Evolutionary conservation across 2,329 filamentous ascomycete species (phyloP).

Genomic region (Chaetomiaceae sp.): DNA sequence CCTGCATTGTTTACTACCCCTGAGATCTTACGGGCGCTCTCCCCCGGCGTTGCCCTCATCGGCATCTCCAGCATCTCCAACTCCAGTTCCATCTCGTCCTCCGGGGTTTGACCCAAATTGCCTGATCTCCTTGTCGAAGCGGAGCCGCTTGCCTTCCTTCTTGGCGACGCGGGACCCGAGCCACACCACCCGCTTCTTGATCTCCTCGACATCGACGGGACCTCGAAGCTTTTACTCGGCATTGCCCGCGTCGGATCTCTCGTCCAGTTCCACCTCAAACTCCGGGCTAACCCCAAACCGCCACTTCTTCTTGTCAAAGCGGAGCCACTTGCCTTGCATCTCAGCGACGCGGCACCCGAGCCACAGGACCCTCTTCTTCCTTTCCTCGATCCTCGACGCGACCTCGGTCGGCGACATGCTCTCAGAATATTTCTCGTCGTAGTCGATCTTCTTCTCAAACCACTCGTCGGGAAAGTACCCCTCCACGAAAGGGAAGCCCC

Average conservation of each 20-base stretch:
- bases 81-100: too few relatives aligned
- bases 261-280: conserved; percentile 34
- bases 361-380: conserved; percentile 55
- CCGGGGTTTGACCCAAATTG: too few relatives aligned
- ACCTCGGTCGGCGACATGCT: too few relatives aligned
- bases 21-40: conserved; percentile 5
- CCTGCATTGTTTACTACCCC: conserved; percentile 5
- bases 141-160: too few relatives aligned
- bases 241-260: neutral
- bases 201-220: too few relatives aligned
- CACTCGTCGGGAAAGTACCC: conserved; percentile 53
- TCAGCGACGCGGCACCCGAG: conserved; percentile 45
- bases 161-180: too few relatives aligned
- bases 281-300: conserved; percentile 35
- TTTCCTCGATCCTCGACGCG: conserved; percentile 49
- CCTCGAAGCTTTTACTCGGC: conserved; percentile 15
- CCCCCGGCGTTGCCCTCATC: too few relatives aligned
- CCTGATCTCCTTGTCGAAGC: too few relatives aligned
- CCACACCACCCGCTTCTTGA: too few relatives aligned
- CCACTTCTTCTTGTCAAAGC: conserved; percentile 34
- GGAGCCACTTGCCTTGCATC: conserved; percentile 36
- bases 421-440: conserved; percentile 63
- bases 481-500: conserved; percentile 56
- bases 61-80: too few relatives aligned
- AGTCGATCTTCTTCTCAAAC: conserved; percentile 57